A percentile compares a stretch with the other conserved stretches of the same genome.
phyloP scores from a whole-genome alignment of 2,329 filamentous ascomycete species.

The Berkeleyomyces rouxiae region DNA sequence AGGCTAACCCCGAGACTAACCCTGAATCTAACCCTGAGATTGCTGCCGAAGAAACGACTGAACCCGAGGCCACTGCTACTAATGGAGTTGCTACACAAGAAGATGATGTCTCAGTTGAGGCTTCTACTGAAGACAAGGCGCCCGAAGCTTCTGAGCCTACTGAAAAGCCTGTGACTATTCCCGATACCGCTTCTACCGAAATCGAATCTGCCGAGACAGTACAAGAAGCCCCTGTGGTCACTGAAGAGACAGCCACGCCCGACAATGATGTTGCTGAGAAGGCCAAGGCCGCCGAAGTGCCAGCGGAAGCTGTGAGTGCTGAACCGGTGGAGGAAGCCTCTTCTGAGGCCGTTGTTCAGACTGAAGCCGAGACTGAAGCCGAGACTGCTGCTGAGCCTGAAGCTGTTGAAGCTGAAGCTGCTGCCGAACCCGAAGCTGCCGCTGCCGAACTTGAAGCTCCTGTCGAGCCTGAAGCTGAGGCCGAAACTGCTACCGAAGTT shows the following conservation, averaged over 20 bases:
- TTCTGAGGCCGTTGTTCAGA: conserved; percentile 1
- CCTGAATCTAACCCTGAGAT: not conserved
- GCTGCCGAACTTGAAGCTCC: conserved; percentile 2
- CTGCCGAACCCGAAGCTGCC: not conserved
- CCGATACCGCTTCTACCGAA: not conserved
- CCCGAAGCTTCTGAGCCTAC: not conserved
- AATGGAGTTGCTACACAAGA: not conserved
- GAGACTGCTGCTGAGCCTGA: not conserved
- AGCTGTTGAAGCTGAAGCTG: not conserved
- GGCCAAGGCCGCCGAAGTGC: conserved; percentile 2
- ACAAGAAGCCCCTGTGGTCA: not conserved
- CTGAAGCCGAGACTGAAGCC: not conserved
- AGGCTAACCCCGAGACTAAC: not conserved
- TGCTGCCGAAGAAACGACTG: not conserved
- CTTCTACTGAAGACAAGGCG: not conserved
- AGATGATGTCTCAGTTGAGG: not conserved
- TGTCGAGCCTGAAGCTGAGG: not conserved
- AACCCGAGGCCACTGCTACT: not conserved
- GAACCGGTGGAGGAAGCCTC: not conserved
- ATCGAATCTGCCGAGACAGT: not conserved
- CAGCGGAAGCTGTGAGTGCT: conserved; percentile 4
- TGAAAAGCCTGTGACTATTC: not conserved
- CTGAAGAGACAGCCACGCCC: not conserved
- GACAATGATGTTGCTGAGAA: conserved; percentile 14
- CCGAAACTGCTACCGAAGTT: not conserved